Evolutionary conservation across 306 rosid genomes (phyloP).

Genomic region (Gillenia trifoliata): DNA sequence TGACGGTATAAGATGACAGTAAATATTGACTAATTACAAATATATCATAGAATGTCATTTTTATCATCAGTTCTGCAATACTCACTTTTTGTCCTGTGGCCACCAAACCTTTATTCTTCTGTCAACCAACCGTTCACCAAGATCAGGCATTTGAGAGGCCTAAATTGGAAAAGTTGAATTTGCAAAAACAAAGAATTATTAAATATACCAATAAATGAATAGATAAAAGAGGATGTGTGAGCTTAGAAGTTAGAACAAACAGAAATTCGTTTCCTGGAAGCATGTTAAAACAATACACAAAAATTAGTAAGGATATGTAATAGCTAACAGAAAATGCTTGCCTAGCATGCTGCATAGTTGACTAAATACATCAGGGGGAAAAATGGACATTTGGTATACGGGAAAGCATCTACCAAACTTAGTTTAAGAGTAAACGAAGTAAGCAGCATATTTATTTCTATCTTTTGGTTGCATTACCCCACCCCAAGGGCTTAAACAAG

Average conservation of each 20-base stretch:
- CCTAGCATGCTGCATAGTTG: not conserved
- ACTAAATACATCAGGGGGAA: not conserved
- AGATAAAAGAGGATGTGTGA: not conserved
- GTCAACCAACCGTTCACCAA: conserved; percentile 47
- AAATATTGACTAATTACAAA: not conserved
- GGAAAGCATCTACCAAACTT: not conserved
- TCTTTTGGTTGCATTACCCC: too few species aligned
- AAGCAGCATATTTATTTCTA: not conserved
- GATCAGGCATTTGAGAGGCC: conserved; percentile 29
- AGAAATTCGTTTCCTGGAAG: not conserved
- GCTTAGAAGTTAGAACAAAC: not conserved
- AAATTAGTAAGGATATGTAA: not conserved
- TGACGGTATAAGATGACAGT: not conserved
- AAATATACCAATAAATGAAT: not conserved
- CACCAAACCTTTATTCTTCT: conserved; percentile 69
- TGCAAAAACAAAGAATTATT: not conserved
- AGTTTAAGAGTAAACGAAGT: not conserved
- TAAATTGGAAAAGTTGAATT: conserved; percentile 16
- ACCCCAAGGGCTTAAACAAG: too few species aligned
- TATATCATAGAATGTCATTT: conserved; percentile 4
- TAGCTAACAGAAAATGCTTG: not conserved
- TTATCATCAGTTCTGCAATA: conserved; percentile 23
- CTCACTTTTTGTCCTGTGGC: conserved; percentile 73
- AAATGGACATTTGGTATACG: not conserved
- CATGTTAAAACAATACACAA: not conserved